Evolutionary conservation across 2,329 filamentous ascomycete genomes (phyloP).

Genomic region (Cadophora gregata): DNA sequence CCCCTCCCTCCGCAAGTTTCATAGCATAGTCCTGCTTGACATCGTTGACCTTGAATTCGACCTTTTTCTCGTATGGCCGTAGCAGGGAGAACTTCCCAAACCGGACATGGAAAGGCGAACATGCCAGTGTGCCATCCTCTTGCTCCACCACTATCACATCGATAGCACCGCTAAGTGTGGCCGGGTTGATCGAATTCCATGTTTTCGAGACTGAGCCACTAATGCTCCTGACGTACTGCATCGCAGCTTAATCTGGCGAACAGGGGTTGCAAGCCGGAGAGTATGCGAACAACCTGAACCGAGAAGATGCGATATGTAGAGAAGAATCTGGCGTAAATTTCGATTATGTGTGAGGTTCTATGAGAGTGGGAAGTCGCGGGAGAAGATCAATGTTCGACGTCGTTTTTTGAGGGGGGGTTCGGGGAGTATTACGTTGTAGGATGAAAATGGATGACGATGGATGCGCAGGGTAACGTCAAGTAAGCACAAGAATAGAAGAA

Average conservation of each 20-base stretch:
- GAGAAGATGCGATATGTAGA: conserved; percentile 11
- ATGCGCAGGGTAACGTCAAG: conserved; percentile 14
- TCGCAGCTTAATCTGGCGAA: conserved; percentile 47
- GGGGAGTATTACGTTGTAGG: conserved; percentile 5
- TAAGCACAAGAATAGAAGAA: not conserved
- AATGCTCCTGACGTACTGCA: conserved; percentile 98
- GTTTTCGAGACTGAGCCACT: conserved; percentile 96
- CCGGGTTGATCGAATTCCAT: conserved; percentile 99
- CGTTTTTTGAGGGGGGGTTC: conserved; percentile 19
- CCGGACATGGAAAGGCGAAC: conserved; percentile 97
- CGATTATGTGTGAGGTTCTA: not conserved
- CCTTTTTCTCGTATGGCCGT: conserved; percentile 97
- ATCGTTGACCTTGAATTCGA: conserved; percentile 96
- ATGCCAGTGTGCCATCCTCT: conserved; percentile 86
- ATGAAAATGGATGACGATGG: not conserved
- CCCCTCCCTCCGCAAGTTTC: conserved; percentile 96
- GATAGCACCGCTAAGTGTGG: conserved; percentile 95
- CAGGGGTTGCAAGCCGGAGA: not conserved
- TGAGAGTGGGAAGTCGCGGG: not conserved
- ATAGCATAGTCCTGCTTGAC: conserved; percentile 92
- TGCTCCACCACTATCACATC: conserved; percentile 99
- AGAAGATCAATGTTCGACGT: conserved; percentile 12
- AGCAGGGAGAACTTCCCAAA: conserved; percentile 98
- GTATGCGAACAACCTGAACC: no score
- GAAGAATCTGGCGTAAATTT: not conserved